Percentiles rank a stretch among this genome's conserved stretches.
phyloP scores from a whole-genome alignment of 148 eudicot genomes.

The Rhododendron molle region DNA sequence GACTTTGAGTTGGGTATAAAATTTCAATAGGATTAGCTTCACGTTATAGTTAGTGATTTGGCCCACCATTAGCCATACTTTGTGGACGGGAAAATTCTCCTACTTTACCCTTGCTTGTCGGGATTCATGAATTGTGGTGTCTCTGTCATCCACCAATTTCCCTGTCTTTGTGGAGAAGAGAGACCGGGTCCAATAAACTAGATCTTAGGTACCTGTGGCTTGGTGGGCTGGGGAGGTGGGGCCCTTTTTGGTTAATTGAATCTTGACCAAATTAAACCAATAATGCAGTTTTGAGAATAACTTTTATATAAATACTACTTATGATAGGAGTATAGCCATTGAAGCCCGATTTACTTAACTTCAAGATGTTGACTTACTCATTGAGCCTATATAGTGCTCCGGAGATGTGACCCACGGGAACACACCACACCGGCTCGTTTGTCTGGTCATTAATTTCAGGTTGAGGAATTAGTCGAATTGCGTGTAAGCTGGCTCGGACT shows the following conservation, averaged over 20 bases:
- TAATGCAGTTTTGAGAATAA: neutral
- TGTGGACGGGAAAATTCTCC: neutral
- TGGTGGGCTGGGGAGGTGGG: neutral
- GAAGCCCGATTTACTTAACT: neutral
- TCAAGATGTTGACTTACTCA: neutral
- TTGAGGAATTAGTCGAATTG: too few relatives aligned
- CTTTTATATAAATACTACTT: neutral
- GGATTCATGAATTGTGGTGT: neutral
- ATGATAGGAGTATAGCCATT: neutral
- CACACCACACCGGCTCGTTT: neutral
- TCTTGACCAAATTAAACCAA: neutral
- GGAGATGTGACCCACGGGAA: neutral
- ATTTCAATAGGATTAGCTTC: too few relatives aligned
- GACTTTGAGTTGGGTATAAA: too few relatives aligned
- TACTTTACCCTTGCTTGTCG: neutral
- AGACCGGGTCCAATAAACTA: neutral
- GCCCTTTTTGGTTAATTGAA: neutral
- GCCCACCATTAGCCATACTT: neutral
- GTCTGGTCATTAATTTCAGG: too few relatives aligned
- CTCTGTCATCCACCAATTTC: neutral
- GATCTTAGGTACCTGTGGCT: neutral
- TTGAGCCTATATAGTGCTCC: neutral
- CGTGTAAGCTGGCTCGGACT: too few relatives aligned
- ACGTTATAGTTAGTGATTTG: neutral
- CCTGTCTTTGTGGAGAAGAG: neutral